These are phyloP conservation scores for Dipodascus albidus DNA, from an alignment of 805 yeast genomes.

Conservation along the genomic window DNA sequence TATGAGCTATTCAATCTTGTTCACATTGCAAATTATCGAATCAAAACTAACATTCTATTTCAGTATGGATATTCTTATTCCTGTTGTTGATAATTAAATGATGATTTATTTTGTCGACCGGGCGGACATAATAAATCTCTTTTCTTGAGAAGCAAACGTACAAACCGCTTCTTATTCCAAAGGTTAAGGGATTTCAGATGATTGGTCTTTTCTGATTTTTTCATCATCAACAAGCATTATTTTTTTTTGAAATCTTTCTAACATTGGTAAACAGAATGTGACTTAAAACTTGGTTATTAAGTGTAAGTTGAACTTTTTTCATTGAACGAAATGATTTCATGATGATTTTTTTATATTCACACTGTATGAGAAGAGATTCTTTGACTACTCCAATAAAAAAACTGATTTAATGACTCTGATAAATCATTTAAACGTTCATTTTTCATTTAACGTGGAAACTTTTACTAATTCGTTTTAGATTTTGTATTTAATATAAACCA, in stretches of 20 bases:
- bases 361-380: background rate
- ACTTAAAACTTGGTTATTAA: no score
- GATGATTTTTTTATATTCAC: conserved; percentile 1
- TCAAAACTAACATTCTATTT: background rate
- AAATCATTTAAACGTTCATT: no score
- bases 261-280: no score
- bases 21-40: background rate
- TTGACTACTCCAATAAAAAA: background rate
- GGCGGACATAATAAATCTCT: conserved; percentile 1
- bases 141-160: background rate
- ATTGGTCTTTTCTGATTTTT: conserved; percentile 1
- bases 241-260: background rate
- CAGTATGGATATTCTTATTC: background rate
- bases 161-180: conserved; percentile 1
- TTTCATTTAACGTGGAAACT: no score
- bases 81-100: no score
- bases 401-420: conserved; percentile 1
- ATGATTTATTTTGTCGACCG: conserved; percentile 2
- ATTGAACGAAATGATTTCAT: no score
- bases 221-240: background rate
- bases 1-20: background rate
- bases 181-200: background rate
- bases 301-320: no score
- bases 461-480: no score
- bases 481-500: no score